These are phyloP conservation scores for Xanthoconium stramineum DNA, from an alignment of 768 basidiomycete species.

Conservation along the genomic window DNA sequence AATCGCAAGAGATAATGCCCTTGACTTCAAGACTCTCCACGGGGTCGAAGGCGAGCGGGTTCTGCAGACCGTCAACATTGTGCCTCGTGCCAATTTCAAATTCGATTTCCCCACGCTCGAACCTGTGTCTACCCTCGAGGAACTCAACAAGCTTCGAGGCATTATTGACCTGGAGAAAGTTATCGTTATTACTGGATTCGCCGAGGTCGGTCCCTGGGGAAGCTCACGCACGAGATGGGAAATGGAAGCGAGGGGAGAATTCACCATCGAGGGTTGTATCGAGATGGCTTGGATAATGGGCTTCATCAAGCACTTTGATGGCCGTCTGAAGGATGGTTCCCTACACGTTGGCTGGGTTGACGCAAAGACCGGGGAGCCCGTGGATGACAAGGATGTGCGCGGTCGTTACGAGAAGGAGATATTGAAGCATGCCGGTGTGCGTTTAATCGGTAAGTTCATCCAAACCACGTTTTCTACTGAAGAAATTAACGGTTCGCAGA, in stretches of 20 bases:
- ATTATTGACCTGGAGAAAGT: constrained; percentile 96
- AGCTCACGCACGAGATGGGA: constrained; percentile 98
- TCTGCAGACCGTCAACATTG: constrained; percentile 87
- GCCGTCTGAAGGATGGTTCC: constrained; percentile 88
- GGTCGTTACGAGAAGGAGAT: constrained; percentile 95
- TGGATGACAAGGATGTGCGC: constrained; percentile 97
- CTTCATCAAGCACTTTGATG: constrained; percentile 97
- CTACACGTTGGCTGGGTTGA: constrained; percentile 99
- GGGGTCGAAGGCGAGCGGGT: constrained; percentile 91
- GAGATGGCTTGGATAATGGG: constrained; percentile 99
- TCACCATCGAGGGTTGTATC: constrained; percentile 96
- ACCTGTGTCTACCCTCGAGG: constrained; percentile 58
- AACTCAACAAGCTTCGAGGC: constrained; percentile 78
- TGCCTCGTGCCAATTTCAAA: constrained; percentile 97
- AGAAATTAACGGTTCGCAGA: constrained; percentile 47
- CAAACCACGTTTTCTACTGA: not conserved
- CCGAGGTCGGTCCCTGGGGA: constrained; percentile 98
- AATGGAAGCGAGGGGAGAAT: constrained; percentile 97
- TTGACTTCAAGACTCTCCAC: constrained; percentile 91
- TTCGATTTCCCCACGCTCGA: constrained; percentile 93
- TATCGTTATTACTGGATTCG: constrained; percentile 93
- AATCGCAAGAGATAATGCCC: constrained; percentile 88
- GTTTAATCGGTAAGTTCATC: constrained; percentile 77
- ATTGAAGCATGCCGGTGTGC: constrained; percentile 84
- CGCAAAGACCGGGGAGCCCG: constrained; percentile 85